A percentile compares a stretch with the other conserved stretches of the same genome.
Evolutionary conservation across 768 basidiomycete species (phyloP).

Genomic region (Tulasnella sp.): DNA sequence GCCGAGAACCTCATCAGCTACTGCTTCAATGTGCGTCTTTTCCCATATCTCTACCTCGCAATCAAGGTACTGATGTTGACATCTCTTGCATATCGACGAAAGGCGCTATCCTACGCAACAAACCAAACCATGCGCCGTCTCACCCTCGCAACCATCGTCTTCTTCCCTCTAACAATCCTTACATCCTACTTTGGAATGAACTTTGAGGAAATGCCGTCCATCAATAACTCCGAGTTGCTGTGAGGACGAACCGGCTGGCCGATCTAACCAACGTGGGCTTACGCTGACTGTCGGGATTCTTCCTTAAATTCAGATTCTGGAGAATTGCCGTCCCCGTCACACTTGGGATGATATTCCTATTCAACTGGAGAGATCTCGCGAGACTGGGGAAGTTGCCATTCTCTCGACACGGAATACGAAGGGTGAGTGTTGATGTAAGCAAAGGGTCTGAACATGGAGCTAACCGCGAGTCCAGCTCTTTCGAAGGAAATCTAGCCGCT

Average conservation of each 20-base stretch:
- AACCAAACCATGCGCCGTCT: constrained; percentile 67
- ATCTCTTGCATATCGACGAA: neutral
- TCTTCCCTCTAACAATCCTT: constrained; percentile 60
- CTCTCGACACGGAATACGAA: neutral
- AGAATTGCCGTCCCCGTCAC: constrained; percentile 53
- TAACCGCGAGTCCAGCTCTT: neutral
- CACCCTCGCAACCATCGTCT: constrained; percentile 56
- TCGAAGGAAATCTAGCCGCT: neutral
- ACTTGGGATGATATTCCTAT: constrained; percentile 38
- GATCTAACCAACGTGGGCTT: neutral
- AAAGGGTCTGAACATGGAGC: neutral
- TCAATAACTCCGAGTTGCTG: constrained; percentile 11
- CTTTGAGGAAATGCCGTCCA: constrained; percentile 18
- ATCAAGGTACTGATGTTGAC: neutral
- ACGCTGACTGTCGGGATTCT: neutral
- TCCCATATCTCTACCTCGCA: neutral
- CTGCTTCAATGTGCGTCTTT: constrained; percentile 59
- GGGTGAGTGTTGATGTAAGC: neutral
- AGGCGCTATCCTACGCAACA: constrained; percentile 57
- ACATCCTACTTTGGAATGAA: constrained; percentile 58
- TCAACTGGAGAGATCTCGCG: constrained; percentile 12
- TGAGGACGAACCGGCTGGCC: neutral
- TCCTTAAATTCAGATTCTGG: constrained; percentile 42
- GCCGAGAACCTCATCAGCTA: constrained; percentile 65
- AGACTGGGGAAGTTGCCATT: neutral